phyloP scores from a whole-genome alignment of 108 stramenopile genomes.

The Halocafeteria seosinensis region DNA sequence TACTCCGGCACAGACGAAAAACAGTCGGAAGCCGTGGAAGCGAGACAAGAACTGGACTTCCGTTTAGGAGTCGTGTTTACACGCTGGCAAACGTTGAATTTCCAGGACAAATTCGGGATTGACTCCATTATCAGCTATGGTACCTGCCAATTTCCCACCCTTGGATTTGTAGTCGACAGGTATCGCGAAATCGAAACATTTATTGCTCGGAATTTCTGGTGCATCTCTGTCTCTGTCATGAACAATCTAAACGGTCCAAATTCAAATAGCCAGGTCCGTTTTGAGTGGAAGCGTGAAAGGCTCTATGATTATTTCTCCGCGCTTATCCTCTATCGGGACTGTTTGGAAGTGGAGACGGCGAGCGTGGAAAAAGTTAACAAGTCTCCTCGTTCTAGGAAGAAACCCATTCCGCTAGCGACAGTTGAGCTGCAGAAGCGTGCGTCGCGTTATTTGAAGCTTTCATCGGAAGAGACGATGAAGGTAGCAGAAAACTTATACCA shows the following conservation, averaged over 20 bases:
- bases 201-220: conserved; percentile 76
- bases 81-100: conserved; percentile 72
- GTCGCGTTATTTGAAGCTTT: conserved; percentile 60
- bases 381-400: conserved; percentile 47
- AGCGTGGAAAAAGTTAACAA: conserved; percentile 49
- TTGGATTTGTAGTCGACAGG: conserved; percentile 86
- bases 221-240: conserved; percentile 37
- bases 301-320: conserved; percentile 61
- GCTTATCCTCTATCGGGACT: conserved; percentile 55
- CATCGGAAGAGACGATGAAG: conserved; percentile 68
- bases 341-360: conserved; percentile 55
- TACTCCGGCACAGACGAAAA: conserved; percentile 66
- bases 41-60: conserved; percentile 81
- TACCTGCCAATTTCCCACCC: conserved; percentile 87
- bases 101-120: conserved; percentile 63
- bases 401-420: conserved; percentile 78
- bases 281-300: conserved; percentile 65
- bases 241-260: conserved; percentile 8
- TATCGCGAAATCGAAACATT: conserved; percentile 79
- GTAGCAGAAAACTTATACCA: conserved; percentile 84
- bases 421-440: conserved; percentile 91
- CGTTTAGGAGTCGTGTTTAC: conserved; percentile 86
- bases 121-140: conserved; percentile 72
- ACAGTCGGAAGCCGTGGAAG: conserved; percentile 72
- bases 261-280: conserved; percentile 6